phyloP scores from a whole-genome alignment of 2,329 filamentous ascomycete species.

The Coniella lustricola region DNA sequence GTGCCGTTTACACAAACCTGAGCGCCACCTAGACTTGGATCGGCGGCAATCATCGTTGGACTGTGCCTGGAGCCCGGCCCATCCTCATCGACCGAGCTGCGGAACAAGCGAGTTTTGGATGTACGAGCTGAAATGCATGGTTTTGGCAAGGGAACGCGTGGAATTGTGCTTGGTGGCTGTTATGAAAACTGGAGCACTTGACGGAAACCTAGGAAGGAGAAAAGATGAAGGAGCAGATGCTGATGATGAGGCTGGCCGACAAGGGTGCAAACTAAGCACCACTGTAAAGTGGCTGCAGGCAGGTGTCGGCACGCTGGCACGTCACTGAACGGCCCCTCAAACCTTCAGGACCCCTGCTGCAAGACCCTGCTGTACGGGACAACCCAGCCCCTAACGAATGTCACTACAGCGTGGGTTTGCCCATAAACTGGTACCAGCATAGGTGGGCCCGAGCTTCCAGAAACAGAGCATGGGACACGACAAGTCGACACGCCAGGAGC shows the following conservation, averaged over 20 bases:
- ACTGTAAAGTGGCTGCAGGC: no score
- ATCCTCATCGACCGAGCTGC: background rate
- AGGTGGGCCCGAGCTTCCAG: conserved; percentile 1
- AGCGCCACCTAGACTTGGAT: no score
- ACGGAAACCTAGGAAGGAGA: background rate
- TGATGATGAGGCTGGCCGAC: background rate
- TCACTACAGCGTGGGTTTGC: no score
- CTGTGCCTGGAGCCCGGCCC: background rate
- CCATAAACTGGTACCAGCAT: background rate
- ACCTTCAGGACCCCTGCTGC: no score
- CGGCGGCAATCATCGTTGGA: no score
- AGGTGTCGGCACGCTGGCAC: no score
- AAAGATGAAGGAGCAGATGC: background rate
- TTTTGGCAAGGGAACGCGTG: no score
- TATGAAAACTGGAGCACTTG: conserved; percentile 2
- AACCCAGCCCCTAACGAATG: background rate
- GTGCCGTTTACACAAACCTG: no score
- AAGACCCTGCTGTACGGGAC: no score
- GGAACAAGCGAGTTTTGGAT: no score
- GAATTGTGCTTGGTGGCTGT: background rate
- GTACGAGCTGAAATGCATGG: background rate
- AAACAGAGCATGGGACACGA: background rate
- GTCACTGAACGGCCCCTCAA: no score
- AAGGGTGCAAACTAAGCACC: background rate
- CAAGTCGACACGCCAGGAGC: background rate